phyloP scores from a whole-genome alignment of 139 green algal genomes.

The Tetradesmus lagerheimii region DNA sequence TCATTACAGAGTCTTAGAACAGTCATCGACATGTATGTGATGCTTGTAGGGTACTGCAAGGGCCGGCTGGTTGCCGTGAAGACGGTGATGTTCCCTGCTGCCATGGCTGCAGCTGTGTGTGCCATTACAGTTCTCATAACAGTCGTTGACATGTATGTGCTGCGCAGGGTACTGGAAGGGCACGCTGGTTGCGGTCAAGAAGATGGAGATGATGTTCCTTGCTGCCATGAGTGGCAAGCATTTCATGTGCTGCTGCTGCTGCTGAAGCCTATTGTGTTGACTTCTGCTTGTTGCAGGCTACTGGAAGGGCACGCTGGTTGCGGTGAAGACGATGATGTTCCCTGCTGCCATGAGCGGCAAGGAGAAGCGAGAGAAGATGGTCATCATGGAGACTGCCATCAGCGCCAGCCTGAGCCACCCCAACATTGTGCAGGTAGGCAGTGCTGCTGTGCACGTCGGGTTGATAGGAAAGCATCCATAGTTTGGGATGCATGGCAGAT shows the following conservation, averaged over 20 bases:
- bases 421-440: too few species aligned
- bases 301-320: conserved; percentile 58
- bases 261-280: too few species aligned
- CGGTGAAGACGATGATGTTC: conserved; percentile 61
- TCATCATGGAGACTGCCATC: conserved; percentile 58
- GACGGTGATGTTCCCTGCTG: conserved; percentile 55
- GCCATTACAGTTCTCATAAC: too few species aligned
- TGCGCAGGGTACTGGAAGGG: conserved; percentile 49
- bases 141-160: too few species aligned
- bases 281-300: conserved; percentile 26
- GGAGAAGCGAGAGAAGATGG: conserved; percentile 59
- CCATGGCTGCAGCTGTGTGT: too few species aligned
- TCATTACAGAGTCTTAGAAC: too few species aligned
- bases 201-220: conserved; percentile 56
- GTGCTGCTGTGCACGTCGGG: too few species aligned
- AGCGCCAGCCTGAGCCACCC: conserved; percentile 44
- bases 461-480: too few species aligned
- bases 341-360: conserved; percentile 31
- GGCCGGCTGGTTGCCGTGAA: conserved; percentile 61
- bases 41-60: conserved; percentile 45
- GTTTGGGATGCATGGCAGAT: too few species aligned
- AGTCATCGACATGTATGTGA: too few species aligned
- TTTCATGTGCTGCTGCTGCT: too few species aligned
- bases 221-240: conserved; percentile 29
- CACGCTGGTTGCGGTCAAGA: conserved; percentile 58